Evolutionary conservation across 2,329 filamentous ascomycete genomes (phyloP), one percentile per base, ranked within the genome.

Genomic region (Chlorencoelia australis): DNA sequence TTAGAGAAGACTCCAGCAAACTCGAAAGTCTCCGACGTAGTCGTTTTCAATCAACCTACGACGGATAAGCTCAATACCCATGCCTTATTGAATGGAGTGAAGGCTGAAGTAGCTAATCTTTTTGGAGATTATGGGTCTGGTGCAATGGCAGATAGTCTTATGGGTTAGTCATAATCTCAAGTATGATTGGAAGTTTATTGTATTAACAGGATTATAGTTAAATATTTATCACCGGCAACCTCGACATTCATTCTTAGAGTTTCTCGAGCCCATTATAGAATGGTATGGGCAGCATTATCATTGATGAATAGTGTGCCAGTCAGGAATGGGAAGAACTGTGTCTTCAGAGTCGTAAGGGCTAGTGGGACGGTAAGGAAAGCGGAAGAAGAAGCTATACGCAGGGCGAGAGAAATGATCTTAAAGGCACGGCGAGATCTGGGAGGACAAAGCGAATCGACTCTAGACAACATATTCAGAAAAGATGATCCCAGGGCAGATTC

Each of bases 301-400:
- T 83, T 87, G 49, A 81, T 91, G 66, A 78, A 78, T 15, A 69
- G 62, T 11, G 64, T 95, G 0, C 64, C 75, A 6, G 59, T 71
- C 2, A 69, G 62, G 40, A 68, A 66, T 53, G 72, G 74, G 16
- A 66, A 69, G 40, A 67, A 73, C 0, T 94, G 88, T 52, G 79
- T 89, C 1, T 82, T 94, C 44, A 77, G 80, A 30, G 87, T 98
- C 10, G 75, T 94, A 5, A 73, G 84, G 43, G 85, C 95, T 10
- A 91, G 84, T 46, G 91, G 89, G 11, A 98, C 91, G 3, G 94
- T 98, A 53, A 80, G 79, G 49, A 94, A 94, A 60, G 81, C 78
- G 2, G 88, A 96, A 60, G 79, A 94, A 56, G 88, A 94, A 59
- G 86, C 87, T 22, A 82, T 96, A 51, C 71, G 79, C 4, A 70